Evolutionary conservation across 2,329 filamentous ascomycete genomes (phyloP), one percentile per base, ranked within the genome.

Genomic region (Neoarthrinium moseri): DNA sequence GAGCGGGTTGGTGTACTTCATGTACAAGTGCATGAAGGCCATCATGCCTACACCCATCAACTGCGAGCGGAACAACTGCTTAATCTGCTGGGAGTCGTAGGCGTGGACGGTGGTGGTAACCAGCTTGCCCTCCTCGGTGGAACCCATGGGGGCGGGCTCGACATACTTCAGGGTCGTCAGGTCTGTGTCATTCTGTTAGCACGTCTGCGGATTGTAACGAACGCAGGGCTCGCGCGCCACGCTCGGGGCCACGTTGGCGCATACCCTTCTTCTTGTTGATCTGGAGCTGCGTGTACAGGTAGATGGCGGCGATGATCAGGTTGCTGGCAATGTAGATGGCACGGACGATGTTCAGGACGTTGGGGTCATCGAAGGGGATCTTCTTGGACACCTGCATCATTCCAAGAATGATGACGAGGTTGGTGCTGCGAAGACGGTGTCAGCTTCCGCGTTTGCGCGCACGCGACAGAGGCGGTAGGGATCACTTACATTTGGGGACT

Each of bases 1-100:
- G 42, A 99, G 88, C 33, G 94, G 94, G 84, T 97, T 99, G 75
- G 91, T 97, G 86, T 97, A 99, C 71, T 96, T 91, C 80, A 99
- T 88, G 84, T 97, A 99, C 51, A 99, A 57, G 76, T 99, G 94
- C 92, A 99, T 97, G 64, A 96, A 89, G 51, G 72, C 84, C 92
- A 99, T 97, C 91, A 99, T 99, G 69, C 81, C 91, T 48, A 99
- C 78, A 50, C 94, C 94, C 89, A 96, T 97, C 62, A 95, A 74
- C 75, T 97, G 92, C 54, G 86, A 81, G 71, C 94, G 94, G 80
- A 92, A 89, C 56, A 90, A 80, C 54, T 81, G 77, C 73, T 87
- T 87, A 65, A 97, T 80, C 76, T 97, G 92, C 60, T 80, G 74
- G 61, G 84, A 78, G 71, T 99, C 94, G 80, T 99, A 99, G 63